Evolutionary conservation across 345 rosid genomes (phyloP), one percentile per base, ranked within the genome.

Genomic region (Gossypium stocksii): DNA sequence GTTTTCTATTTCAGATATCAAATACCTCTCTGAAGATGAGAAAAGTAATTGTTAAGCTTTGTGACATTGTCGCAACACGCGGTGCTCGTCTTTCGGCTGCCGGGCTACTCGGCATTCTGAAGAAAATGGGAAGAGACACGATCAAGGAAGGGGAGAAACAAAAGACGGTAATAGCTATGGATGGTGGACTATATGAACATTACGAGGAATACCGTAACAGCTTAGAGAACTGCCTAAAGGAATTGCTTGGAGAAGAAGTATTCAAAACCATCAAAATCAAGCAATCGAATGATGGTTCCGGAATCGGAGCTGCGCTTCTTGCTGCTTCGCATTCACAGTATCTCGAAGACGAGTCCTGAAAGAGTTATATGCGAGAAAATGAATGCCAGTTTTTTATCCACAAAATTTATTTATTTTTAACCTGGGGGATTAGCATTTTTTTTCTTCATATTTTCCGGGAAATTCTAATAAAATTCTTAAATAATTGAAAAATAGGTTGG

Each of bases 11-110:
- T 56, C 86, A 91, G 97, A 83, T 91, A 64, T 71, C 87, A 13
- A 84, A 81, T 4, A 73, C 88, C 45, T 85, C 91, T 41, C 65
- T 90, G 64, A 85, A 84, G 83, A 82, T 80, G 83, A 85, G 97
- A 74, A 87, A 85, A 85, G 83, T 83, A 3, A 84, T 90, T 43
- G 80, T 87, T 14, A 82, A 86, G 77, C 80, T 92, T n/a, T 92
- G 97, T 81, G 80, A 86, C 90, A 88, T 88, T 45, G 81, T 90
- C 2, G 87, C 97, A 3, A 69, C 74, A 44, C 94, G 97, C 4
- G 94, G 94, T 38, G 91, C 94, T 41, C 91, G 94, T 56, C 84
- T 90, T 12, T 84, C 97, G 1, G 93, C 97, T 57, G 97, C 97
- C 10, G 97, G 97, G 67, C 77, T 92, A 77, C 76, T 85, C 38